A percentile compares a stretch with the other conserved stretches of the same genome.
Evolutionary conservation across 805 yeast genomes (phyloP).

Genomic region (Metschnikowia borealis): DNA sequence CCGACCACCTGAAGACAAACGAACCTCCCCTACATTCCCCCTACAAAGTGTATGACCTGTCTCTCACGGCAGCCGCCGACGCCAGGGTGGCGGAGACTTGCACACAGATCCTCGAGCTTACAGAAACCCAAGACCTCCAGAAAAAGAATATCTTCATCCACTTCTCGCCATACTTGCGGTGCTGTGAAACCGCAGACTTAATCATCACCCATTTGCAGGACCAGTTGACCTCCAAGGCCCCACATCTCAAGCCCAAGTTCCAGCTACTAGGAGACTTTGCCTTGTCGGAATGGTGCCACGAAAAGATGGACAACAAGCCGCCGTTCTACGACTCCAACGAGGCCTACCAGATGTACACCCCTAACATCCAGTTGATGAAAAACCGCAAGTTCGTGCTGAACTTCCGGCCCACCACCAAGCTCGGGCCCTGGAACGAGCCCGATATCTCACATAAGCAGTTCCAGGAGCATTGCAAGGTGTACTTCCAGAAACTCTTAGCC

Average conservation of each 20-base stretch:
- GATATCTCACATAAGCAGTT: constrained; percentile 38
- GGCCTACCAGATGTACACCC: constrained; percentile 44
- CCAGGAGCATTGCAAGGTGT: constrained; percentile 35
- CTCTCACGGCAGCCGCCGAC: constrained; percentile 29
- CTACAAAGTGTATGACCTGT: constrained; percentile 36
- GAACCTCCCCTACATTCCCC: constrained; percentile 27
- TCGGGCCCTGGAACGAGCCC: constrained; percentile 42
- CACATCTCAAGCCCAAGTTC: constrained; percentile 30
- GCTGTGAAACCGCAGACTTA: constrained; percentile 43
- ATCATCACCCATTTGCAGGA: constrained; percentile 28
- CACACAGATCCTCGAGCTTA: constrained; percentile 21
- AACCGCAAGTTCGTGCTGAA: constrained; percentile 34
- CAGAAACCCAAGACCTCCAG: constrained; percentile 16
- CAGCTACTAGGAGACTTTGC: constrained; percentile 44
- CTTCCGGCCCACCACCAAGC: constrained; percentile 40
- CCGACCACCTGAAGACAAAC: constrained; percentile 31
- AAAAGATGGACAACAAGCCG: constrained; percentile 39
- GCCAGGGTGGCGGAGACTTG: constrained; percentile 21
- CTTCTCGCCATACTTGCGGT: constrained; percentile 41
- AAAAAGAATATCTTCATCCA: constrained; percentile 29
- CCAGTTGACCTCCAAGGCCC: constrained; percentile 21
- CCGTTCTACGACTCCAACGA: constrained; percentile 42
- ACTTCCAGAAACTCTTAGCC: constrained; percentile 39
- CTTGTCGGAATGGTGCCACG: constrained; percentile 44
- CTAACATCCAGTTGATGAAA: constrained; percentile 34